Conservation (phyloP, 2,329 filamentous ascomycete genomes). For the Clarireedia monteithiana region DNA sequence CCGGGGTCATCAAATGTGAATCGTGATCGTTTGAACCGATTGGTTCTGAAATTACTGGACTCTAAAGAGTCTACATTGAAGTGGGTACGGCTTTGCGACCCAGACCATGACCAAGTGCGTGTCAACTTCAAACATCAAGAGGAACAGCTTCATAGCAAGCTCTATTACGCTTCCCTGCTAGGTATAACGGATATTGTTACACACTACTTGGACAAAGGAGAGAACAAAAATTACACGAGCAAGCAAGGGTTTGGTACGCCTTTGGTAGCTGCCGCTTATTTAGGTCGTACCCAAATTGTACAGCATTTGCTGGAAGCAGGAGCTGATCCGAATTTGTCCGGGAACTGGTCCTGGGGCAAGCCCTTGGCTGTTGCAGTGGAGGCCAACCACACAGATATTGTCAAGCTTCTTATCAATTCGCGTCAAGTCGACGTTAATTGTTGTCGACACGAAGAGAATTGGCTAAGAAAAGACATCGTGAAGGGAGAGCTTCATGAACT, state of each 20-base stretch:
- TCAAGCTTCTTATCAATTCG: not conserved
- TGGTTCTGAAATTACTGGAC: not conserved
- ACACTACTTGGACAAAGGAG: not conserved
- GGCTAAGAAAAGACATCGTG: no score
- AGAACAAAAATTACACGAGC: not conserved
- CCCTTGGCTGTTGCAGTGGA: not conserved
- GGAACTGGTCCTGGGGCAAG: not conserved
- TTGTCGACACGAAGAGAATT: not conserved
- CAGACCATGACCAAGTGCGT: not conserved
- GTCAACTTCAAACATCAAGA: not conserved
- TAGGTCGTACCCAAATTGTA: not conserved
- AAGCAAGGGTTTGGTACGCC: not conserved
- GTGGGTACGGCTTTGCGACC: not conserved
- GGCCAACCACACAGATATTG: not conserved
- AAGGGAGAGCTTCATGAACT: no score
- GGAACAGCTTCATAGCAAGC: not conserved
- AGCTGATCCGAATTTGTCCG: not conserved
- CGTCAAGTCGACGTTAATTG: not conserved
- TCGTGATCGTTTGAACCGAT: not conserved
- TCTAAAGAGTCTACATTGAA: not conserved
- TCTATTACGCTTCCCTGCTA: not conserved
- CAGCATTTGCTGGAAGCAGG: not conserved
- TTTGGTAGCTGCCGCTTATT: not conserved
- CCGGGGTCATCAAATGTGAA: not conserved
- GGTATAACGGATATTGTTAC: not conserved